phyloP scores from a whole-genome alignment of 2,329 filamentous ascomycete genomes.

The Cordyceps militaris region DNA sequence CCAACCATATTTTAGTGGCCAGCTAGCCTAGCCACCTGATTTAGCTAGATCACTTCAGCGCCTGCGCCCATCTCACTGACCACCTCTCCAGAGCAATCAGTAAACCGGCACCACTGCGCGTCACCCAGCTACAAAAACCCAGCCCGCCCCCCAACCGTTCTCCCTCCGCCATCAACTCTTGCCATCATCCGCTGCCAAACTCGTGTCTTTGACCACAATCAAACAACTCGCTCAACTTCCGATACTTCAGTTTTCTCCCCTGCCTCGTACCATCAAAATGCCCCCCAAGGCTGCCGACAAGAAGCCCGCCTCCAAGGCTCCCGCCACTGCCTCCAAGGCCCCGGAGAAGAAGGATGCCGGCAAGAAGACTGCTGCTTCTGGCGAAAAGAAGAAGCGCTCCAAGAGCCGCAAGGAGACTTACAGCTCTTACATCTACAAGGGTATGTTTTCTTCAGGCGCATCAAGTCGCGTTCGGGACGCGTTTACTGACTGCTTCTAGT shows the following conservation, averaged over 20 bases:
- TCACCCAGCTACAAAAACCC: conserved; percentile 57
- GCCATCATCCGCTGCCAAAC: conserved; percentile 29
- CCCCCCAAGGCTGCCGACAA: conserved; percentile 97
- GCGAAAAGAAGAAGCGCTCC: conserved; percentile 99
- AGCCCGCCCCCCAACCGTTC: conserved; percentile 44
- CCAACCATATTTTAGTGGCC: conserved; percentile 10
- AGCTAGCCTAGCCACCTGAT: conserved; percentile 3
- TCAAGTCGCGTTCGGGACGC: not conserved
- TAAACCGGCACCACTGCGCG: conserved; percentile 43
- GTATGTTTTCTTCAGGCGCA: conserved; percentile 40
- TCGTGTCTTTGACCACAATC: conserved; percentile 19
- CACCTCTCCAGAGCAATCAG: conserved; percentile 41
- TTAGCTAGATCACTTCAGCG: conserved; percentile 13
- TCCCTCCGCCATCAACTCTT: conserved; percentile 40
- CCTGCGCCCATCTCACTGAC: conserved; percentile 6
- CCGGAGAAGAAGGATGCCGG: conserved; percentile 98
- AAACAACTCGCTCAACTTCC: conserved; percentile 16
- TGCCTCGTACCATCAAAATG: conserved; percentile 56
- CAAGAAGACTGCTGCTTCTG: conserved; percentile 96
- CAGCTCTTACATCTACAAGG: conserved; percentile 99
- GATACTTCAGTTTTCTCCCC: conserved; percentile 16
- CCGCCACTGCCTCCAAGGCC: conserved; percentile 61
- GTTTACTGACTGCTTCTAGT: conserved; percentile 46
- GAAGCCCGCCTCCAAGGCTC: conserved; percentile 98
- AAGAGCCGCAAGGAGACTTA: conserved; percentile 99